These are phyloP conservation scores for Phytopythium litorale DNA, from an alignment of 352 stramenopile species.

Conservation along the genomic window DNA sequence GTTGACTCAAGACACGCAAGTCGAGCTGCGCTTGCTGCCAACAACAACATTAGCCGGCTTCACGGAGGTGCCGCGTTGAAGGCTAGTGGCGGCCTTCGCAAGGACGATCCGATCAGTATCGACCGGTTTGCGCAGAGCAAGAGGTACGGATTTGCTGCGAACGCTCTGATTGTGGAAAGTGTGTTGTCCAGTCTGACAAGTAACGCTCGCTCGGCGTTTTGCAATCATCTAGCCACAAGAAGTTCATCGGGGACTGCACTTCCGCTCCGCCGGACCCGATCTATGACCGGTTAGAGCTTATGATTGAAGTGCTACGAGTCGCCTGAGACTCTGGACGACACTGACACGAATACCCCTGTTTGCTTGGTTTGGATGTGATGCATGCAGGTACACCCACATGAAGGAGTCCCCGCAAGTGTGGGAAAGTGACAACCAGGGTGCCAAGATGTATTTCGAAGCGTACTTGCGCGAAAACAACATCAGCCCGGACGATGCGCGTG, in stretches of 20 bases:
- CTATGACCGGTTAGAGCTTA: constrained; percentile 52
- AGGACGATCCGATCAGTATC: constrained; percentile 57
- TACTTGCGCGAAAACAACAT: constrained; percentile 80
- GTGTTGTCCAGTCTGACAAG: not conserved
- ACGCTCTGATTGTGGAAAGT: not conserved
- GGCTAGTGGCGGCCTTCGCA: constrained; percentile 39
- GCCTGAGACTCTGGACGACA: not conserved
- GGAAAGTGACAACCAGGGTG: constrained; percentile 77
- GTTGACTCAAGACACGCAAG: constrained; percentile 22
- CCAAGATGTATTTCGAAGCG: constrained; percentile 77
- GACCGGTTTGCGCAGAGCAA: constrained; percentile 44
- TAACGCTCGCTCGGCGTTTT: not conserved
- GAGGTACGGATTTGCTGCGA: constrained; percentile 25
- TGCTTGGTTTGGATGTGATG: not conserved
- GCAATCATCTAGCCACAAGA: constrained; percentile 26
- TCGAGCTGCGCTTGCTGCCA: constrained; percentile 23
- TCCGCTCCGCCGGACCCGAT: constrained; percentile 32
- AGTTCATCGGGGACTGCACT: constrained; percentile 66
- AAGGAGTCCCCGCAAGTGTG: constrained; percentile 58
- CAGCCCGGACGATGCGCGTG: constrained; percentile 54
- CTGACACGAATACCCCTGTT: not conserved
- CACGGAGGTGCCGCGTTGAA: constrained; percentile 25
- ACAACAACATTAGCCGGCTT: constrained; percentile 24
- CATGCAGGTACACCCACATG: constrained; percentile 57
- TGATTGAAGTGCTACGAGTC: not conserved